Evolutionary conservation across 2,329 filamentous ascomycete genomes (phyloP).

Genomic region (Pyrenophora graminea): DNA sequence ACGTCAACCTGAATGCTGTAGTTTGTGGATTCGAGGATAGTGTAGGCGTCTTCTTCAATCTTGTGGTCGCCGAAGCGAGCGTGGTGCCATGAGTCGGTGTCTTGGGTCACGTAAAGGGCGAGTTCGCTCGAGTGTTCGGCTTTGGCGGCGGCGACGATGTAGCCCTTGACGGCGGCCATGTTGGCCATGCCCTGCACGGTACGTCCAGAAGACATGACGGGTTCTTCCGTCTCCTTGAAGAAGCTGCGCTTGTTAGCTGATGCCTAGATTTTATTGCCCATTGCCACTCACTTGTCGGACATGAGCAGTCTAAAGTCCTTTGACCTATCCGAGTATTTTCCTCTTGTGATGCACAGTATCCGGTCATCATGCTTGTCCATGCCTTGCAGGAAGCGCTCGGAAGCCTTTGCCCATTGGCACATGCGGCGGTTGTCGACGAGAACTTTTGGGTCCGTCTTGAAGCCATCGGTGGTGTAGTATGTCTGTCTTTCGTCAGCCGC

Average conservation of each 20-base stretch:
- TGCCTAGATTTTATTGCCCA: not conserved
- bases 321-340: slow-evolving; percentile 70
- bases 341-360: slow-evolving; percentile 78
- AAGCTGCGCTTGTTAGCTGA: slow-evolving; percentile 52
- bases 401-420: slow-evolving; percentile 86
- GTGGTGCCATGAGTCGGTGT: slow-evolving; percentile 85
- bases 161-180: slow-evolving; percentile 82
- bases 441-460: slow-evolving; percentile 67
- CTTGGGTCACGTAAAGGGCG: slow-evolving; percentile 85
- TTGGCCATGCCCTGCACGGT: slow-evolving; percentile 80
- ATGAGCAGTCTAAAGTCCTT: slow-evolving; percentile 78
- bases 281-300: slow-evolving; percentile 65
- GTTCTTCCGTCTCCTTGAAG: slow-evolving; percentile 73
- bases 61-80: slow-evolving; percentile 88
- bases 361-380: slow-evolving; percentile 67
- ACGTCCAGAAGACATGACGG: slow-evolving; percentile 72
- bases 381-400: slow-evolving; percentile 72
- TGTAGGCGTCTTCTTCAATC: slow-evolving; percentile 83
- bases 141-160: slow-evolving; percentile 79
- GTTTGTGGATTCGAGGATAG: slow-evolving; percentile 91
- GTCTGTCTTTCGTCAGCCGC: slow-evolving; percentile 41
- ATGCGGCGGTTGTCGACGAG: slow-evolving; percentile 71
- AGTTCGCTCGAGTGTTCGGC: slow-evolving; percentile 84
- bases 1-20: slow-evolving; percentile 98
- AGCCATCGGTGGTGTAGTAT: slow-evolving; percentile 84